Evolutionary conservation across 2,329 filamentous ascomycete genomes (phyloP), one percentile per base, ranked within the genome.

Genomic region (Epichloe scottii): DNA sequence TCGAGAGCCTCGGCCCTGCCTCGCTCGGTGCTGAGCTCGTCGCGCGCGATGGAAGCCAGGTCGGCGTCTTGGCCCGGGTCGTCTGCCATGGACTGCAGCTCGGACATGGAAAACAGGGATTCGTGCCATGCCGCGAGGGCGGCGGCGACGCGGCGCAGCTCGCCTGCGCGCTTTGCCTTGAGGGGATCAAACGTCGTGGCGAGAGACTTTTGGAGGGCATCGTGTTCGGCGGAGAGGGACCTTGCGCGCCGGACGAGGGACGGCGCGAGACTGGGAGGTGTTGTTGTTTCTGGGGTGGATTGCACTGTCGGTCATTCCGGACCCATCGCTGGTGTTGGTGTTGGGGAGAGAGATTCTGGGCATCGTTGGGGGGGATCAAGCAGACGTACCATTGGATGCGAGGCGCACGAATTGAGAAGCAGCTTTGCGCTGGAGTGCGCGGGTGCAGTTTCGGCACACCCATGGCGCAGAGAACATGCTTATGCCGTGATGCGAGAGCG

Each of bases 21-120:
- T 15, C 76, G 71, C 11, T 87, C 89, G 3, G 76, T 66, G n/a
- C 72, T 70, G 8, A 97, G 75, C 64, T 98, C 93, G 56, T 95
- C 89, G n/a, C 76, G 71, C 11, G 94, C 82, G 49, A 98, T 76
- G 8, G 82, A 74, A 11, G 83, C 80, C 49, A 98, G 78, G 67
- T 97, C 93, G 46, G 69, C 66, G 55, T 85, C 79, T 26, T 72
- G 71, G 42, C 73, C 73, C 14, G 62, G 56, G 40, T 68, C 65
- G 10, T 68, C 59, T 12, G 78, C 64, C 56, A 84, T 71, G 33
- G 64, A 61, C 5, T 66, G 64, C 14, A 84, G 75, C 66, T 84
- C 81, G 3, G 61, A 59, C 50, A 80, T 69, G 21, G 78, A 74
- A 1, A 71, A 67, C 38, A 74, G 72, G 0, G 78, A 74, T 14